Evolutionary conservation across 2,329 filamentous ascomycete species (phyloP).

Genomic region (Colletotrichum sojae): DNA sequence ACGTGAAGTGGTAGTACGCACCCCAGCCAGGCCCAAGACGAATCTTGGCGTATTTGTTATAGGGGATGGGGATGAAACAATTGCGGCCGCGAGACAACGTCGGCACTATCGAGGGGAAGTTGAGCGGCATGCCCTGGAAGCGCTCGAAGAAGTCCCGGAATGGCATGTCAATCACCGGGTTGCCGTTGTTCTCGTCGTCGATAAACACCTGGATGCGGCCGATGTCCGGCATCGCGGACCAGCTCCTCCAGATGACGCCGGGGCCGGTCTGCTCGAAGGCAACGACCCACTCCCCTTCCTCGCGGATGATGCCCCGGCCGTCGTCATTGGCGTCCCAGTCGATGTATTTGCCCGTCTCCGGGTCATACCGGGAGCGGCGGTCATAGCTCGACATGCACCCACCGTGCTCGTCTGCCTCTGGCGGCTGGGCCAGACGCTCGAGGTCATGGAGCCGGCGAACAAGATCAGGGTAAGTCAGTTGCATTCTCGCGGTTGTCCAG

Average conservation of each 20-base stretch:
- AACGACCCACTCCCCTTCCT: slow-evolving; percentile 32
- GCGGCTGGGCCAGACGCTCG: slow-evolving; percentile 34
- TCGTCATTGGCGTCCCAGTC: slow-evolving; percentile 40
- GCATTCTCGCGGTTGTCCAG: slow-evolving; percentile 7
- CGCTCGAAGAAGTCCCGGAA: slow-evolving; percentile 35
- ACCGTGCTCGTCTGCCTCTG: slow-evolving; percentile 25
- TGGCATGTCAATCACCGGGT: slow-evolving; percentile 29
- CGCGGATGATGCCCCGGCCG: slow-evolving; percentile 29
- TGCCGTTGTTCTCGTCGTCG: slow-evolving; percentile 8
- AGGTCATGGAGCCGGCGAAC: slow-evolving; percentile 35
- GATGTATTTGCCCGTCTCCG: slow-evolving; percentile 30
- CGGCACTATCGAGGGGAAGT: slow-evolving; percentile 32
- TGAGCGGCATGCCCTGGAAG: slow-evolving; percentile 36
- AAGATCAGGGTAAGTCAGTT: slow-evolving; percentile 31
- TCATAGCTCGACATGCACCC: slow-evolving; percentile 40
- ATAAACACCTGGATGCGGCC: slow-evolving; percentile 34
- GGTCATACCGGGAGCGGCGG: slow-evolving; percentile 35
- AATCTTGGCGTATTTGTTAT: slow-evolving; percentile 33
- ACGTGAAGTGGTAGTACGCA: slow-evolving; percentile 36
- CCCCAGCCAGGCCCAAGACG: slow-evolving; percentile 33
- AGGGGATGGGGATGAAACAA: slow-evolving; percentile 36
- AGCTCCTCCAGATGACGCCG: slow-evolving; percentile 35
- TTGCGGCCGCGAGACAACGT: slow-evolving; percentile 34
- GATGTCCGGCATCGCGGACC: slow-evolving; percentile 36
- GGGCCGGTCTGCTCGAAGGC: slow-evolving; percentile 36